Evolutionary conservation across 306 rosid species (phyloP).

Genomic region (Corylus heterophylla): DNA sequence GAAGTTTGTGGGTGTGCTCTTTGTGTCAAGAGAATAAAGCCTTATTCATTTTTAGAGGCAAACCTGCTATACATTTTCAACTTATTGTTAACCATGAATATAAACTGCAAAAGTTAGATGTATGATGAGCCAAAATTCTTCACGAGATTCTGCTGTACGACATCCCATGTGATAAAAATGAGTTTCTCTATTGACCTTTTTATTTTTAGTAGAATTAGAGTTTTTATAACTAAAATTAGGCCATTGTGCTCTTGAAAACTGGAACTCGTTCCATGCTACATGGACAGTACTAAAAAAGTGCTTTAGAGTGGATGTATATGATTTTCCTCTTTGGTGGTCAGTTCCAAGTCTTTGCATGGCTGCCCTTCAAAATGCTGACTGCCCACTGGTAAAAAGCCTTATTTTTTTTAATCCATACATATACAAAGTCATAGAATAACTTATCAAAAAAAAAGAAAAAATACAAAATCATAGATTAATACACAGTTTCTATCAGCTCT

Average conservation of each 20-base stretch:
- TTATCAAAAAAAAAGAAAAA: too few relatives aligned
- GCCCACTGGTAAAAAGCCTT: neutral
- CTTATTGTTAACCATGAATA: neutral
- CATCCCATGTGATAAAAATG: neutral
- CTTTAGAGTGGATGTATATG: neutral
- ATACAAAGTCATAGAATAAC: neutral
- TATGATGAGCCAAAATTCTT: neutral
- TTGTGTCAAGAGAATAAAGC: neutral
- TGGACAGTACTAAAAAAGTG: neutral
- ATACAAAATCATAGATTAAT: neutral
- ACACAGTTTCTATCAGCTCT: neutral
- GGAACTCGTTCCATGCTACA: neutral
- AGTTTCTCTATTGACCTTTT: neutral
- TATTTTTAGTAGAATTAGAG: neutral
- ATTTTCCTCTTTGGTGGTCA: neutral
- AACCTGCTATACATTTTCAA: neutral
- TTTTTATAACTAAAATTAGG: neutral
- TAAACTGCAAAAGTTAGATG: neutral
- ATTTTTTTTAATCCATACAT: neutral
- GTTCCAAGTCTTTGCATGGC: neutral
- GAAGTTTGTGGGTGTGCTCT: neutral
- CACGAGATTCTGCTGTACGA: neutral
- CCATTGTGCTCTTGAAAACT: neutral
- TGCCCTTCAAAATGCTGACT: neutral
- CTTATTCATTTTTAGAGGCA: neutral